Evolutionary conservation across 2,329 filamentous ascomycete genomes (phyloP).

Genomic region (Nothopassalora personata): DNA sequence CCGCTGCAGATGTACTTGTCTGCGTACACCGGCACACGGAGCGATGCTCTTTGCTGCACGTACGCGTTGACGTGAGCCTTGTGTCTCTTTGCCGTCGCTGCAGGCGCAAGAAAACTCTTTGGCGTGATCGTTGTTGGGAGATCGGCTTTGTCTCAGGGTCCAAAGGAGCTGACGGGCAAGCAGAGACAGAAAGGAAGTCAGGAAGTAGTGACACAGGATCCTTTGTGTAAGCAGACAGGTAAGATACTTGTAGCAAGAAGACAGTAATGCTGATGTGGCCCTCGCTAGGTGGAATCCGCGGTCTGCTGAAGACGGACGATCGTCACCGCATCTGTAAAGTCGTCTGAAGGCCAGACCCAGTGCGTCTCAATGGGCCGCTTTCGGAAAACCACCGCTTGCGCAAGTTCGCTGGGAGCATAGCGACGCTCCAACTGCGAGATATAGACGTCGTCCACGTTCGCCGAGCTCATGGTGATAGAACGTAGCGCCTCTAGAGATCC

Average conservation of each 20-base stretch:
- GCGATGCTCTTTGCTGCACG: conserved; percentile 24
- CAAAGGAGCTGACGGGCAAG: conserved; percentile 25
- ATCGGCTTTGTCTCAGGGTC: conserved; percentile 30
- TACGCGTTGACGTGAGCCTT: conserved; percentile 21
- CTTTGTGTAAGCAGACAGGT: conserved; percentile 30
- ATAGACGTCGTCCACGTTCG: conserved; percentile 19
- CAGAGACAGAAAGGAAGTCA: conserved; percentile 27
- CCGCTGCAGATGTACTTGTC: conserved; percentile 28
- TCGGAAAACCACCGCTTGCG: conserved; percentile 27
- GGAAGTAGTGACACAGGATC: conserved; percentile 30
- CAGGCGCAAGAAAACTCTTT: conserved; percentile 17
- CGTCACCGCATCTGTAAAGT: conserved; percentile 30
- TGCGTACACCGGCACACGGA: conserved; percentile 16
- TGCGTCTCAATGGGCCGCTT: conserved; percentile 30
- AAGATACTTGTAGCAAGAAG: conserved; percentile 31
- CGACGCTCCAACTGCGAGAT: conserved; percentile 17
- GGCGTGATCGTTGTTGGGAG: conserved; percentile 24
- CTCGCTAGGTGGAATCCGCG: conserved; percentile 2
- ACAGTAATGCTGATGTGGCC: conserved; percentile 16
- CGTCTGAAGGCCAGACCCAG: conserved; percentile 28
- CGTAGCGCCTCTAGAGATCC: conserved; percentile 23
- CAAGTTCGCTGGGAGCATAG: conserved; percentile 18
- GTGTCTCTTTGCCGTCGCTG: conserved; percentile 18
- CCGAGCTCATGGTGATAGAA: conserved; percentile 22
- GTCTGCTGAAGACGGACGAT: conserved; percentile 28